Evolutionary conservation across 2,329 filamentous ascomycete species (phyloP).

Genomic region (Colletotrichum musicola): DNA sequence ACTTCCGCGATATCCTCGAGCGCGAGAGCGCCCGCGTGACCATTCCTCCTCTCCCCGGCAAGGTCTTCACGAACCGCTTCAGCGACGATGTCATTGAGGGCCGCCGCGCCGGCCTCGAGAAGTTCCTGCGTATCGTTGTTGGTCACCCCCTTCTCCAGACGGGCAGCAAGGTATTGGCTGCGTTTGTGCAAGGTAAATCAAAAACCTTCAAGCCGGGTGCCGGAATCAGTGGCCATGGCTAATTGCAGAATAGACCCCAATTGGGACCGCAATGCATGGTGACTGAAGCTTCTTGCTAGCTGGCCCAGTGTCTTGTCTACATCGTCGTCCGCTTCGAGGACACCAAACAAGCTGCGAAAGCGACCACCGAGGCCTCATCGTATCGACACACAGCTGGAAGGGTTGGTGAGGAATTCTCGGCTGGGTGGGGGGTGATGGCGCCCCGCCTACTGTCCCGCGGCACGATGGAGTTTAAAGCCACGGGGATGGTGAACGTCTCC

Average conservation of each 20-base stretch:
- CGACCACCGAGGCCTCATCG: constrained; percentile 25
- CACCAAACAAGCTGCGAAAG: constrained; percentile 39
- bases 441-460: no score
- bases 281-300: constrained; percentile 49
- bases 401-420: constrained; percentile 13
- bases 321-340: constrained; percentile 19
- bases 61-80: constrained; percentile 98
- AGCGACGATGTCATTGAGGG: constrained; percentile 99
- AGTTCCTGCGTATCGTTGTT: constrained; percentile 97
- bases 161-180: constrained; percentile 94
- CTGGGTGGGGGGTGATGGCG: constrained; percentile 3
- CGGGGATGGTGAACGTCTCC: not conserved
- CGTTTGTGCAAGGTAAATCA: constrained; percentile 89
- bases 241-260: constrained; percentile 72
- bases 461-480: not conserved
- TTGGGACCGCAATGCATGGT: constrained; percentile 94
- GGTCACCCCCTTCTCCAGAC: constrained; percentile 97
- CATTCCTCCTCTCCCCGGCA: constrained; percentile 94
- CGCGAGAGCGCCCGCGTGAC: constrained; percentile 93
- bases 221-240: not conserved
- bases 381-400: constrained; percentile 35
- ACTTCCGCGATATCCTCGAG: constrained; percentile 98
- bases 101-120: constrained; percentile 88
- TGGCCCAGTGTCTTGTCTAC: constrained; percentile 28
- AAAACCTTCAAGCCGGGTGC: no score